These are phyloP conservation scores for Aechmea fasciata DNA, from an alignment of 176 grass and related monocot species.

Conservation along the genomic window DNA sequence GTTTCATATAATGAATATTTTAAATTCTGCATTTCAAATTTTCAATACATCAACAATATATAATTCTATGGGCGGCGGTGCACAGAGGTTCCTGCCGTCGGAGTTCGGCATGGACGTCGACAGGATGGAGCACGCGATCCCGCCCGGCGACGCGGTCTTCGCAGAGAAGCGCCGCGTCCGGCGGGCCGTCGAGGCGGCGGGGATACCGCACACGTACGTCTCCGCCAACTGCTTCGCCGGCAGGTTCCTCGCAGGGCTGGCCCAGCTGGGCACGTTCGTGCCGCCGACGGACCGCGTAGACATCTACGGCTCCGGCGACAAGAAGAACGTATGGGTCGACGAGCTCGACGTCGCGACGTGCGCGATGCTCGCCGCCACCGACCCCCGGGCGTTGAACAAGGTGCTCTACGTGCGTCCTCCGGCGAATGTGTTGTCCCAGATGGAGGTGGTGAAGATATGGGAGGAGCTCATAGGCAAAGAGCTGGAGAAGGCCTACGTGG, in stretches of 20 bases:
- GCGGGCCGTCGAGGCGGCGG: conserved; percentile 36
- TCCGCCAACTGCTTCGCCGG: conserved; percentile 37
- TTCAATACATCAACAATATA: too few relatives aligned
- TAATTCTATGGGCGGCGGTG: too few relatives aligned
- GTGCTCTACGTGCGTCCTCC: conserved; percentile 37
- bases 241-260: conserved; percentile 23
- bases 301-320: conserved; percentile 35
- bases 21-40: too few relatives aligned
- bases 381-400: conserved; percentile 51
- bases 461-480: conserved; percentile 41
- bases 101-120: conserved; percentile 54
- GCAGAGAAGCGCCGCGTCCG: conserved; percentile 39
- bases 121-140: conserved; percentile 42
- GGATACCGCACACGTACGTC: conserved; percentile 52
- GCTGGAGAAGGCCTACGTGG: conserved; percentile 30
- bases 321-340: conserved; percentile 37
- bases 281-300: conserved; percentile 40
- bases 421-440: conserved; percentile 48
- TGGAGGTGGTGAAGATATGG: conserved; percentile 39
- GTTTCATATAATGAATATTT: too few relatives aligned
- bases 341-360: conserved; percentile 44
- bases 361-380: conserved; percentile 38
- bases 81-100: conserved; percentile 51
- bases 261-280: conserved; percentile 28
- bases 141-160: conserved; percentile 34